Evolutionary conservation across 192 early-diverging fungal species (phyloP).

Genomic region (Coemansia sp.): DNA sequence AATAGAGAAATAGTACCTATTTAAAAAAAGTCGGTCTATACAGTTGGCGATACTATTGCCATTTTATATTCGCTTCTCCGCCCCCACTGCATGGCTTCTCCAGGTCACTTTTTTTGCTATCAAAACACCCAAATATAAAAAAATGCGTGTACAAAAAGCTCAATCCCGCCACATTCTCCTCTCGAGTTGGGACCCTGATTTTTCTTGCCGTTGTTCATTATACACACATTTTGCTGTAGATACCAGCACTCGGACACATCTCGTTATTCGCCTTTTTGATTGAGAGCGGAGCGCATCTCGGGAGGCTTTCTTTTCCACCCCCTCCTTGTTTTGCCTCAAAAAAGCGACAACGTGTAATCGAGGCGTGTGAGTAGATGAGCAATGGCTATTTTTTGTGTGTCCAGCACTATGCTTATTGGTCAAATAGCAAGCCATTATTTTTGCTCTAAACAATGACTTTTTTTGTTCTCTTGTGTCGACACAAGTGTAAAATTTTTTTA

Average conservation of each 20-base stretch:
- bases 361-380: slow-evolving; percentile 13
- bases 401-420: background rate
- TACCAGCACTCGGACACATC: background rate
- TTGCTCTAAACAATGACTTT: background rate
- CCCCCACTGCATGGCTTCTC: background rate
- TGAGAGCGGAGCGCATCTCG: background rate
- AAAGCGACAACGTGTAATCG: background rate
- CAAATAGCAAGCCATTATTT: background rate
- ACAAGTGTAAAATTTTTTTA: background rate
- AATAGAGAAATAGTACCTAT: slow-evolving; percentile 10
- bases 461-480: background rate
- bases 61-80: background rate
- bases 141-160: background rate
- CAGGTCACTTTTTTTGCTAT: background rate
- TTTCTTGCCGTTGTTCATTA: slow-evolving; percentile 1
- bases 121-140: background rate
- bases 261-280: background rate
- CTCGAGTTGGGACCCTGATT: slow-evolving; percentile 7
- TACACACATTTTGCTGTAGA: background rate
- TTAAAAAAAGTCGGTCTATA: background rate
- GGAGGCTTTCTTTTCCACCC: background rate
- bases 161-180: background rate
- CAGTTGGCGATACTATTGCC: background rate
- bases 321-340: background rate
- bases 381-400: background rate